Conservation (phyloP, 257 asterid genomes). For the Buddleja alternifolia region DNA sequence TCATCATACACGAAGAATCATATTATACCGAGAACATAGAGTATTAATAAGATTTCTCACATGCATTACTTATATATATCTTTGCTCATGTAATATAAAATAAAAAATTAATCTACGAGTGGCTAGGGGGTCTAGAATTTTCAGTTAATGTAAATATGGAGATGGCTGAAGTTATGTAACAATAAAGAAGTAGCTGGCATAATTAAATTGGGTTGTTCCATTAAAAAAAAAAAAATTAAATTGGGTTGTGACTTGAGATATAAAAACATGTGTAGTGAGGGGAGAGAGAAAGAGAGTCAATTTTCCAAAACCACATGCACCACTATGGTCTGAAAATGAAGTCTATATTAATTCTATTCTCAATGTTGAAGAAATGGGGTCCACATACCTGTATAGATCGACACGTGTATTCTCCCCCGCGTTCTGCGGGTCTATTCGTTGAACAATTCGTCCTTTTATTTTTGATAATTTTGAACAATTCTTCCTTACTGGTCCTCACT, state of each 20-base stretch:
- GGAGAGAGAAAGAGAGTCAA: slow-evolving; percentile 9
- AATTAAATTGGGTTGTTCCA: slow-evolving; percentile 28
- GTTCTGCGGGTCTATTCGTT: slow-evolving; percentile 34
- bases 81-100: too few relatives aligned
- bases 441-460: too few relatives aligned
- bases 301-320: slow-evolving; percentile 28
- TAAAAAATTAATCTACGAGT: neutral
- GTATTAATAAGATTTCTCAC: too few relatives aligned
- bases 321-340: slow-evolving; percentile 8
- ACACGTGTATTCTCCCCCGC: slow-evolving; percentile 35
- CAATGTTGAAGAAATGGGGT: neutral
- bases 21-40: too few relatives aligned
- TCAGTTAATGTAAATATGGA: neutral
- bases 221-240: too few relatives aligned
- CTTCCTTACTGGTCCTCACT: slow-evolving; percentile 18
- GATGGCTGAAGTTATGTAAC: slow-evolving; percentile 8
- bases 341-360: neutral
- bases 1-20: too few relatives aligned
- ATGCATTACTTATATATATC: too few relatives aligned
- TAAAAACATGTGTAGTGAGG: slow-evolving; percentile 10
- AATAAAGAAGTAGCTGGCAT: slow-evolving; percentile 30
- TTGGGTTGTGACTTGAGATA: slow-evolving; percentile 29
- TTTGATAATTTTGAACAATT: too few relatives aligned
- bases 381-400: neutral
- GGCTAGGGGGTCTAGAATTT: neutral